Percentiles rank a stretch among this genome's conserved stretches.
phyloP scores from a whole-genome alignment of 2,329 filamentous ascomycete species.

The Dendrostoma leiphaemia region DNA sequence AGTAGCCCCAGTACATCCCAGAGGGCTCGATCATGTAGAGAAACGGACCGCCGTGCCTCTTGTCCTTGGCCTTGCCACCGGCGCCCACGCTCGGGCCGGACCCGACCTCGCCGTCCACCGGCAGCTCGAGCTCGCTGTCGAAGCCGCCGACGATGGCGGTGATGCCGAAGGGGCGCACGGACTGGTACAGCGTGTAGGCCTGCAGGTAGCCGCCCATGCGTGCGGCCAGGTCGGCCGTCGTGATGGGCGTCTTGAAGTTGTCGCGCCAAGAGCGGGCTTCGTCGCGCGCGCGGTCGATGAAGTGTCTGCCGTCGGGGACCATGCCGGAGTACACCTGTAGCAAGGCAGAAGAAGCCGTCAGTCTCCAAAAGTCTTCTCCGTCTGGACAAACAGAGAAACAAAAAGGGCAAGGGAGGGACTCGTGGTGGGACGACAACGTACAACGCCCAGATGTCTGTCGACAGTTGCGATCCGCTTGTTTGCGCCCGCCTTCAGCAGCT shows the following conservation, averaged over 20 bases:
- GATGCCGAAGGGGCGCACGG: slow-evolving; percentile 93
- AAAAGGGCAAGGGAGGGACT: neutral
- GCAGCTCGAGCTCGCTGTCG: slow-evolving; percentile 82
- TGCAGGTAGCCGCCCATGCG: slow-evolving; percentile 96
- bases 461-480: slow-evolving; percentile 97
- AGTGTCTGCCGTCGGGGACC: slow-evolving; percentile 91
- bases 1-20: slow-evolving; percentile 98
- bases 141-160: slow-evolving; percentile 92
- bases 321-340: slow-evolving; percentile 86
- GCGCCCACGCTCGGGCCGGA: slow-evolving; percentile 75
- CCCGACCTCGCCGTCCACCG: slow-evolving; percentile 89
- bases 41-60: slow-evolving; percentile 82
- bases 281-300: slow-evolving; percentile 89
- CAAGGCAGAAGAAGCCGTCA: neutral
- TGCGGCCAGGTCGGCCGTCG: slow-evolving; percentile 80
- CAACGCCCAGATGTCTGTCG: slow-evolving; percentile 89
- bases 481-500: slow-evolving; percentile 88
- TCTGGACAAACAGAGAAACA: too few species aligned
- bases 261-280: slow-evolving; percentile 89
- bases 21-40: slow-evolving; percentile 99
- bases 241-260: slow-evolving; percentile 92
- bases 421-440: slow-evolving; percentile 47
- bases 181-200: slow-evolving; percentile 95
- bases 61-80: slow-evolving; percentile 74
- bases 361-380: too few species aligned